Conservation (phyloP, 495 filamentous ascomycete species). For the Parathielavia appendiculata region DNA sequence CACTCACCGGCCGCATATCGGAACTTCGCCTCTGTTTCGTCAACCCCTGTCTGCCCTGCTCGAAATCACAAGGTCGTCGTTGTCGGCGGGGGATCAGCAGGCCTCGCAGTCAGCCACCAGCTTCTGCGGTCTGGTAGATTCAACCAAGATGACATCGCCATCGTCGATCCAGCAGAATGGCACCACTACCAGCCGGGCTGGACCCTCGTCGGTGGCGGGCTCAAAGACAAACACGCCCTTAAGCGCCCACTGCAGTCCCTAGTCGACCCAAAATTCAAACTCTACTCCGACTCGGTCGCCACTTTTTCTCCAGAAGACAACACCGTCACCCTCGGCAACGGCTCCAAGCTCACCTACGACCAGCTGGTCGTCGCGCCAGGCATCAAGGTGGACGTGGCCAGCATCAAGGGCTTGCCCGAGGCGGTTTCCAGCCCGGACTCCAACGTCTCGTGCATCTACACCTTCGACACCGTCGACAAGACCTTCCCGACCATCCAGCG, state of each 20-base stretch:
- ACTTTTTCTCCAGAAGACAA: slow-evolving; percentile 56
- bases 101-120: slow-evolving; percentile 58
- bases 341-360: slow-evolving; percentile 56
- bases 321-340: slow-evolving; percentile 52
- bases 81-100: slow-evolving; percentile 59
- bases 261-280: slow-evolving; percentile 56
- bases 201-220: slow-evolving; percentile 61
- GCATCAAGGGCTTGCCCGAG: slow-evolving; percentile 56
- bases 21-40: slow-evolving; percentile 29
- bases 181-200: slow-evolving; percentile 71
- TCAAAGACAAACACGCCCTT: slow-evolving; percentile 54
- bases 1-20: slow-evolving; percentile 10
- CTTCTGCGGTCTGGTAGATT: slow-evolving; percentile 54
- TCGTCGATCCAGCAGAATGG: slow-evolving; percentile 58
- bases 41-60: slow-evolving; percentile 35
- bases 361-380: slow-evolving; percentile 62
- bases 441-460: slow-evolving; percentile 60
- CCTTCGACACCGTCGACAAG: slow-evolving; percentile 56
- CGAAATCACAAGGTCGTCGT: slow-evolving; percentile 57
- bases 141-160: slow-evolving; percentile 56
- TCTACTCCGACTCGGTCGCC: slow-evolving; percentile 51
- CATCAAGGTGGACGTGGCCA: slow-evolving; percentile 51
- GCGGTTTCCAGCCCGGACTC: slow-evolving; percentile 52
- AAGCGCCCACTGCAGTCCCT: slow-evolving; percentile 48
- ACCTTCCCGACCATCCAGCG: slow-evolving; percentile 51